These are phyloP conservation scores for Parasitella parasitica DNA, from an alignment of 371 early-diverging fungal genomes.

Conservation along the genomic window DNA sequence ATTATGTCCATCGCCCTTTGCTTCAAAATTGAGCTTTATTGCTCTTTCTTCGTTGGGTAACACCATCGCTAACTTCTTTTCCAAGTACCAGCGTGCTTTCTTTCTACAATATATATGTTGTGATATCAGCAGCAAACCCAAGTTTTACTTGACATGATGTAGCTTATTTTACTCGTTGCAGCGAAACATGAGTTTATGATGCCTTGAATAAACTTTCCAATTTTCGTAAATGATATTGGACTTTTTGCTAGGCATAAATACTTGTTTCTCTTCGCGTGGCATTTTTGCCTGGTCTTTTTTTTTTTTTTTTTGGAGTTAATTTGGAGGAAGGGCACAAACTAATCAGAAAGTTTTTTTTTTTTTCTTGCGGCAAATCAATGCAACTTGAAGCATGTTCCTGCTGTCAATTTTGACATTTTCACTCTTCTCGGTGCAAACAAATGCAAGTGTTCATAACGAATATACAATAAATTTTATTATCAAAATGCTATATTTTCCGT, in stretches of 20 bases:
- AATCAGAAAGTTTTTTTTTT: no score
- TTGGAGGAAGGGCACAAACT: not conserved
- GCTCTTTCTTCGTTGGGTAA: conserved; percentile 29
- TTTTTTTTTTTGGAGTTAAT: no score
- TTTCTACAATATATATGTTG: conserved; percentile 21
- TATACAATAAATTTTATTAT: not conserved
- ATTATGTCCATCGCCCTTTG: conserved; percentile 55
- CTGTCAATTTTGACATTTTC: no score
- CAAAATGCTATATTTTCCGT: not conserved
- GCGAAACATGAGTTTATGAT: conserved; percentile 50
- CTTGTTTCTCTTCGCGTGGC: conserved; percentile 19
- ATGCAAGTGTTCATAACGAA: no score
- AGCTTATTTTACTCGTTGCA: conserved; percentile 49
- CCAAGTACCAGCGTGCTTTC: conserved; percentile 57
- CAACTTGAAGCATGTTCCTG: not conserved
- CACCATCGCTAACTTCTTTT: conserved; percentile 36
- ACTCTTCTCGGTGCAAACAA: no score
- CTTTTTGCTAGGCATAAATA: conserved; percentile 38
- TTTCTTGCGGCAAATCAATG: not conserved
- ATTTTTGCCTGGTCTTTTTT: not conserved
- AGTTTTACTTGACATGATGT: no score
- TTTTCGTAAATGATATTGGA: conserved; percentile 41
- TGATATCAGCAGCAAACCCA: no score
- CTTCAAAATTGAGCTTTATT: conserved; percentile 53
- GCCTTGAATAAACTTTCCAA: conserved; percentile 48